These are phyloP conservation scores for Xylaria sp. DNA, from an alignment of 2,329 filamentous ascomycete species.

Conservation along the genomic window DNA sequence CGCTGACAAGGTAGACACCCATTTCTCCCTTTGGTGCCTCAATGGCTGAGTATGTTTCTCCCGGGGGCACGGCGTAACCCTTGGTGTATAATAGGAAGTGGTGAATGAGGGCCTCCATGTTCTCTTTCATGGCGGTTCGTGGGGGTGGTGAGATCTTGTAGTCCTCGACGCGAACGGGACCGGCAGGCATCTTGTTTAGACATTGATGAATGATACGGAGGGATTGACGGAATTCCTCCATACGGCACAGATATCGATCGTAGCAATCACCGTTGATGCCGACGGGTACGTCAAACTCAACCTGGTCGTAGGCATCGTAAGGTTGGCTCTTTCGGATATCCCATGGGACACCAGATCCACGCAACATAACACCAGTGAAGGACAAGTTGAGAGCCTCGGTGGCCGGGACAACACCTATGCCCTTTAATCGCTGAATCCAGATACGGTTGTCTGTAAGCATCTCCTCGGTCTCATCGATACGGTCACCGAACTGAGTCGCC, in stretches of 20 bases:
- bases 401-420: slow-evolving; percentile 88
- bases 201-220: slow-evolving; percentile 99
- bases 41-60: slow-evolving; percentile 97
- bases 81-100: slow-evolving; percentile 99
- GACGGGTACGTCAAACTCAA: slow-evolving; percentile 97
- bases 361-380: slow-evolving; percentile 97
- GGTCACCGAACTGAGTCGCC: slow-evolving; percentile 98
- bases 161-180: slow-evolving; percentile 93
- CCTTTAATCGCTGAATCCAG: slow-evolving; percentile 93
- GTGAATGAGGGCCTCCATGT: slow-evolving; percentile 99
- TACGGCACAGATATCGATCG: slow-evolving; percentile 97
- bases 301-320: slow-evolving; percentile 96
- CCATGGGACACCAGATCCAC: slow-evolving; percentile 94
- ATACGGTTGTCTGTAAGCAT: slow-evolving; percentile 99
- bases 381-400: slow-evolving; percentile 95
- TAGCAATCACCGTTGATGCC: slow-evolving; percentile 98
- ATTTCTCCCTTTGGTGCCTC: slow-evolving; percentile 99
- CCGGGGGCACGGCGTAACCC: slow-evolving; percentile 94
- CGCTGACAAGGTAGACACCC: slow-evolving; percentile 95
- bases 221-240: slow-evolving; percentile 99
- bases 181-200: slow-evolving; percentile 97
- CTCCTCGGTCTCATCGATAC: slow-evolving; percentile 98
- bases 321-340: slow-evolving; percentile 96
- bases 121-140: slow-evolving; percentile 99
- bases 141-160: slow-evolving; percentile 98